These are phyloP conservation scores for Magnusiomyces sp. DNA, from an alignment of 1,139 yeast species.

Conservation along the genomic window DNA sequence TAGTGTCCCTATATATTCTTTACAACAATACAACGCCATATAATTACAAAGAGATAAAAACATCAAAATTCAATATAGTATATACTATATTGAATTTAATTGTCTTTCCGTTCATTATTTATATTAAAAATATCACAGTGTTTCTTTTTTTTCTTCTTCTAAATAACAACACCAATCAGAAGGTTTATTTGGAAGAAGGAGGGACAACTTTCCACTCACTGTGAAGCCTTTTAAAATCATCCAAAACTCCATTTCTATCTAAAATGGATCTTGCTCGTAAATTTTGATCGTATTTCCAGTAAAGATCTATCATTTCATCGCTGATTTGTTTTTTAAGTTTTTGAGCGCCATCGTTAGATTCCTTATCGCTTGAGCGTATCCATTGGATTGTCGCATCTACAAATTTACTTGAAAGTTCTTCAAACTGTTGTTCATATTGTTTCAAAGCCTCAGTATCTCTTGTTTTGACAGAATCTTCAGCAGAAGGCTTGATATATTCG, in stretches of 20 bases:
- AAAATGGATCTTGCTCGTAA: constrained; percentile 58
- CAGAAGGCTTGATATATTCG: constrained; percentile 48
- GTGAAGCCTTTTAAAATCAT: constrained; percentile 10
- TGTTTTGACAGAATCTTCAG: constrained; percentile 39
- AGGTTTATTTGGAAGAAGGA: too few relatives aligned
- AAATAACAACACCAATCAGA: background rate
- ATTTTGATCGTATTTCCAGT: constrained; percentile 59
- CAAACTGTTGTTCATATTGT: constrained; percentile 40
- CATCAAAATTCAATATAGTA: too few relatives aligned
- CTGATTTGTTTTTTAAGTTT: constrained; percentile 44
- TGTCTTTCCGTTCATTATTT: too few relatives aligned
- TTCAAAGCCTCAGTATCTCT: constrained; percentile 39
- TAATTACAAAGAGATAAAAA: too few relatives aligned
- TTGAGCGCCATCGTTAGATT: constrained; percentile 38
- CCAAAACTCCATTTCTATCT: constrained; percentile 49
- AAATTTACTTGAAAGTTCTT: constrained; percentile 40
- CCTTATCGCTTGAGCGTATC: constrained; percentile 45
- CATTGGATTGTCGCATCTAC: constrained; percentile 55
- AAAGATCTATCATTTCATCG: constrained; percentile 45
- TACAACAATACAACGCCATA: too few relatives aligned
- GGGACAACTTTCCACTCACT: background rate
- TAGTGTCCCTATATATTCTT: constrained; percentile 26
- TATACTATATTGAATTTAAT: too few relatives aligned
- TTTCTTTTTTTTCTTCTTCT: background rate
- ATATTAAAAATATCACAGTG: background rate